Base-by-base conservation (phyloP, 1,139 yeast genomes). In the Sugiyamaella castrensis region DNA sequence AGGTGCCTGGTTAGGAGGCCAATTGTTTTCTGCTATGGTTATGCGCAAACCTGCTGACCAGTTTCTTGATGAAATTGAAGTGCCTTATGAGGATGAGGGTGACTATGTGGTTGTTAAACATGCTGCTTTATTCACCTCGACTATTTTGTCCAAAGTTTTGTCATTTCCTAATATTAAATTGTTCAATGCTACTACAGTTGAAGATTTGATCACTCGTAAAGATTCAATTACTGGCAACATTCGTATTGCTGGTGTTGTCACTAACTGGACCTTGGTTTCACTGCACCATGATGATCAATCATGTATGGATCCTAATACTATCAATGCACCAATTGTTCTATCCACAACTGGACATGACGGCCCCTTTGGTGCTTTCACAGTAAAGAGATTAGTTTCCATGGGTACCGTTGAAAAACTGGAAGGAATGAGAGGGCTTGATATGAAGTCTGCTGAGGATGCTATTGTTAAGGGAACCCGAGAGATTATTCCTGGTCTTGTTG, bases 321-420 rank as follows among this genome's bases (percentile, higher is more conserved):
- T 84, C 72, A 84, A 83, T 63, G 77, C 84, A 54, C 81, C 82
- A 61, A 80, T 84, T 48, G 79, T 84, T 49, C 72, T 84, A 53
- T 82, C 89, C 12, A 81, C 89, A 53, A 79, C 87, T 36, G 92
- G 92, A 47, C 92, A 84, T 61, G 92, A 84, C 65, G 92, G 92
- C 59, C 89, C 89, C 47, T 82, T 84, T 69, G 92, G 92, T 52
- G 91, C 91, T n/a, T 84, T 83, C 69, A 77, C 81, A 52, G 89
- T 86, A 56, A 77, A 77, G 71, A 71, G 81, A 62, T 57, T 65
- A 30, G 64, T 62, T 28, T 57, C 64, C 37, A 61, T 67, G 61
- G 66, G 66, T 24, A 47, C 64, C n/a, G 68, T 76, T 48, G 66
- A 71, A 55, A 73, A 78, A 63, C 70, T 81, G 51, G 84, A 82